Percentiles rank a stretch among this genome's conserved stretches.
These are phyloP conservation scores for Astrothelium subdiscretum DNA, from an alignment of 495 filamentous ascomycete genomes.

Conservation along the genomic window DNA sequence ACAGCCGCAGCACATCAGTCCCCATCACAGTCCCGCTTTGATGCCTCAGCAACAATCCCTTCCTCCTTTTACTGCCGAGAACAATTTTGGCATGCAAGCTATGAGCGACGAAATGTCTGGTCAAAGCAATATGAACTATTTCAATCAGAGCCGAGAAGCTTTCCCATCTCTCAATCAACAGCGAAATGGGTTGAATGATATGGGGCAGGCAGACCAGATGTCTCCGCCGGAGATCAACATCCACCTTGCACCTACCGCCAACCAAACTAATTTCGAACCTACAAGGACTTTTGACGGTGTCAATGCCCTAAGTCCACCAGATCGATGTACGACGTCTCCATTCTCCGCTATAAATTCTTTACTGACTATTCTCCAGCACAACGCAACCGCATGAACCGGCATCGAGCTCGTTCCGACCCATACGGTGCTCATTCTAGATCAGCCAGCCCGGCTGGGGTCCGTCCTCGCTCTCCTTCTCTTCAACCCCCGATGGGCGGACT, in stretches of 20 bases:
- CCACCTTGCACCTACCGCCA: constrained; percentile 67
- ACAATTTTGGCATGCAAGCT: constrained; percentile 38
- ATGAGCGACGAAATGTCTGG: constrained; percentile 27
- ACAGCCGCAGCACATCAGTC: constrained; percentile 56
- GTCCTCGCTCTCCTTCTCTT: constrained; percentile 19
- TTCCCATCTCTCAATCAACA: constrained; percentile 45
- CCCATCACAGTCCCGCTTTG: constrained; percentile 73
- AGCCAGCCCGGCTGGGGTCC: constrained; percentile 14
- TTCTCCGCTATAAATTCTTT: background rate
- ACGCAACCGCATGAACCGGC: constrained; percentile 23
- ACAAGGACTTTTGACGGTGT: constrained; percentile 49
- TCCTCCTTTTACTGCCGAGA: constrained; percentile 23
- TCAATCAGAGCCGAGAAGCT: constrained; percentile 32
- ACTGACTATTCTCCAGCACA: constrained; percentile 10
- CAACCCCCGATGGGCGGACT: constrained; percentile 15
- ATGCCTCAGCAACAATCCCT: constrained; percentile 51
- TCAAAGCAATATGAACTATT: constrained; percentile 15
- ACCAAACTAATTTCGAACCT: constrained; percentile 58
- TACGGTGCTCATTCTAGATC: constrained; percentile 15
- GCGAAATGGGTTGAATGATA: constrained; percentile 37
- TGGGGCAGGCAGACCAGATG: constrained; percentile 62
- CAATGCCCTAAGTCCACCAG: constrained; percentile 74
- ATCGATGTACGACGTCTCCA: constrained; percentile 53
- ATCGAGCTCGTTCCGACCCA: constrained; percentile 31
- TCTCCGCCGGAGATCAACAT: constrained; percentile 86